These are phyloP conservation scores for Rickenella mellea DNA, from an alignment of 768 basidiomycete genomes.

Conservation along the genomic window DNA sequence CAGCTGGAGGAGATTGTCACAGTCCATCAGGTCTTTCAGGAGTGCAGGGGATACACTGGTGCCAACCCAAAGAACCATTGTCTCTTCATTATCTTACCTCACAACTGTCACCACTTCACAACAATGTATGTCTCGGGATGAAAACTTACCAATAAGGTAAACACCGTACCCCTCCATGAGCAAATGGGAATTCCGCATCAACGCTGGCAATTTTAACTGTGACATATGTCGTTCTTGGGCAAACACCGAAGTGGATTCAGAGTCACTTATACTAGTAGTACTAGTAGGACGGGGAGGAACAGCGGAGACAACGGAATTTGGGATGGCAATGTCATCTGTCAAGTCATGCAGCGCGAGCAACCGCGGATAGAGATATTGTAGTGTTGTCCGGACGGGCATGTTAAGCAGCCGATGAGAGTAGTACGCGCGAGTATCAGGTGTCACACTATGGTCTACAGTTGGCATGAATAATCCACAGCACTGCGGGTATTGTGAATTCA, in stretches of 20 bases:
- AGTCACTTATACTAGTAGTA: no score
- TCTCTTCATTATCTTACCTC: slow-evolving; percentile 76
- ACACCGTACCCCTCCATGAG: slow-evolving; percentile 88
- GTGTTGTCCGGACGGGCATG: slow-evolving; percentile 56
- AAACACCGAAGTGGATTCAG: no score
- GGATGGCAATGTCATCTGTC: slow-evolving; percentile 58
- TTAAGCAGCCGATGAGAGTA: slow-evolving; percentile 68
- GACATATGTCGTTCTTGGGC: slow-evolving; percentile 44
- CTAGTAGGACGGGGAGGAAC: no score
- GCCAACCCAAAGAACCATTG: slow-evolving; percentile 87
- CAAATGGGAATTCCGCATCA: slow-evolving; percentile 73
- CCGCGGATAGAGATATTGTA: slow-evolving; percentile 81
- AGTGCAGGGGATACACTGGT: slow-evolving; percentile 72
- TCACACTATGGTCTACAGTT: slow-evolving; percentile 65
- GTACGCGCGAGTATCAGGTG: slow-evolving; percentile 89
- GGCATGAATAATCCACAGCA: slow-evolving; percentile 60
- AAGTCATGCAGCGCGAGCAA: slow-evolving; percentile 85
- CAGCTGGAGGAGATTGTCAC: slow-evolving; percentile 66
- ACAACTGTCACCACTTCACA: slow-evolving; percentile 1
- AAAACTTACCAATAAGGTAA: slow-evolving; percentile 76
- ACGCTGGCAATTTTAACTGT: slow-evolving; percentile 55
- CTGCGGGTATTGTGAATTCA: slow-evolving; percentile 75
- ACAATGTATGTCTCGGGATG: not conserved
- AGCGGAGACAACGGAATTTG: slow-evolving; percentile 24
- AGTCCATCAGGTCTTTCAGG: slow-evolving; percentile 73